phyloP scores from a whole-genome alignment of 495 filamentous ascomycete genomes.

The Xanthoparmelia taractica region DNA sequence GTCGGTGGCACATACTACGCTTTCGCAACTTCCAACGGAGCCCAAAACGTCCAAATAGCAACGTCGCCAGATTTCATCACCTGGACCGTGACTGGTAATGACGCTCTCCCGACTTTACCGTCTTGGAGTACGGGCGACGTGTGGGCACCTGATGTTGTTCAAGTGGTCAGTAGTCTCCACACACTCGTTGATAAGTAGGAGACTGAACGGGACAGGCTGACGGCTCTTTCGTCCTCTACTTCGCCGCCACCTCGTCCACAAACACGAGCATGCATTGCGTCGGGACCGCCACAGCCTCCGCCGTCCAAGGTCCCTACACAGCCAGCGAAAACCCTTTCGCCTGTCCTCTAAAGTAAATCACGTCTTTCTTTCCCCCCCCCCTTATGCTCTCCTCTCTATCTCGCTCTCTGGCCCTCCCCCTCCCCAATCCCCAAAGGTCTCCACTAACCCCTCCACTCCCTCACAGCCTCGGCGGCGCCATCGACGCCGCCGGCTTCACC shows the following conservation, averaged over 20 bases:
- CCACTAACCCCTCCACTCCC: neutral
- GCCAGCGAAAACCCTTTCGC: slow-evolving; percentile 27
- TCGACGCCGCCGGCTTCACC: slow-evolving; percentile 34
- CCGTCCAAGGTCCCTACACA: slow-evolving; percentile 35
- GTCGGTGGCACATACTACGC: slow-evolving; percentile 30
- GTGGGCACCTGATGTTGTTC: slow-evolving; percentile 45
- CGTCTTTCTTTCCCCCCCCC: too few species aligned
- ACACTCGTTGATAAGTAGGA: neutral
- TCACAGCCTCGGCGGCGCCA: slow-evolving; percentile 32
- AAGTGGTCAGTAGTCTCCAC: neutral
- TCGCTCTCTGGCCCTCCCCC: too few species aligned
- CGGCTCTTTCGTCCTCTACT: slow-evolving; percentile 39
- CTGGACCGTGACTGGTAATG: slow-evolving; percentile 28
- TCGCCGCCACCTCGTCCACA: slow-evolving; percentile 28
- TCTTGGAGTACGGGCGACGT: slow-evolving; percentile 29
- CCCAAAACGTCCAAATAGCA: slow-evolving; percentile 22
- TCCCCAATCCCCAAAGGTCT: too few species aligned
- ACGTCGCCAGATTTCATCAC: slow-evolving; percentile 28
- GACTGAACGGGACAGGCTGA: slow-evolving; percentile 15
- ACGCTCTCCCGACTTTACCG: slow-evolving; percentile 32
- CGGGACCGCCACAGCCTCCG: slow-evolving; percentile 36
- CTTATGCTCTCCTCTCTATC: neutral
- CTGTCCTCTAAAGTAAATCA: slow-evolving; percentile 28
- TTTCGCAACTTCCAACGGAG: slow-evolving; percentile 28
- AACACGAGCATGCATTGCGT: slow-evolving; percentile 36